These are phyloP conservation scores for Solanum hybrid DNA, from an alignment of 305 asterid species.

Conservation along the genomic window DNA sequence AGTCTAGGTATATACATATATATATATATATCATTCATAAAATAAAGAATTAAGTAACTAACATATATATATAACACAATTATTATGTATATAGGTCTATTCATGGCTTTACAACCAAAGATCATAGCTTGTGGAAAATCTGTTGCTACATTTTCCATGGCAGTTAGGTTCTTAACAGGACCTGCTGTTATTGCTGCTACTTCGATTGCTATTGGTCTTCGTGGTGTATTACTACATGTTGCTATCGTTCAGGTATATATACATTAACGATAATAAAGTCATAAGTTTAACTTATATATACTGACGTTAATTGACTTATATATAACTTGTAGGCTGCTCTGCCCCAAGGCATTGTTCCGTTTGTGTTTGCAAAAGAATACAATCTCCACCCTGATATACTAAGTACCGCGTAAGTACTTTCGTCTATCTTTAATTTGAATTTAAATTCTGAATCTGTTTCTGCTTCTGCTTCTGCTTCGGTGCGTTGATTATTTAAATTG, in stretches of 20 bases:
- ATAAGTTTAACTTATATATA: background rate
- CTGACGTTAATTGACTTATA: background rate
- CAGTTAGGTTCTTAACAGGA: conserved; percentile 84
- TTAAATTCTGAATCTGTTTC: background rate
- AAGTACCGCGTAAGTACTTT: conserved; percentile 71
- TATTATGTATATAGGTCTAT: conserved; percentile 37
- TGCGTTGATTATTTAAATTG: background rate
- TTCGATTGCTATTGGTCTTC: conserved; percentile 72
- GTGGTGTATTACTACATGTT: conserved; percentile 70
- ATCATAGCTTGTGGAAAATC: conserved; percentile 79
- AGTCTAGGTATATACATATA: conserved; percentile 50
- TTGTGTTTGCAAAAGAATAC: conserved; percentile 83
- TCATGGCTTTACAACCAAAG: conserved; percentile 95
- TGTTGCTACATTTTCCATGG: conserved; percentile 86
- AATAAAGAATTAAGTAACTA: too few species aligned
- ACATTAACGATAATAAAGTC: background rate
- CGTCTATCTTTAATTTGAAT: background rate
- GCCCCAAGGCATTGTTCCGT: conserved; percentile 88
- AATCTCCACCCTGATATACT: conserved; percentile 77
- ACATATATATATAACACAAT: background rate
- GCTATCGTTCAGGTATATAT: conserved; percentile 76
- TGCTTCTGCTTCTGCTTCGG: background rate
- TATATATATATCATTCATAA: background rate
- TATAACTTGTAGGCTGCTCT: conserved; percentile 62
- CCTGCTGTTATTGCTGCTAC: conserved; percentile 96